These are phyloP conservation scores for Cicer pinnatifidum DNA, from an alignment of 306 rosid genomes.

Conservation along the genomic window DNA sequence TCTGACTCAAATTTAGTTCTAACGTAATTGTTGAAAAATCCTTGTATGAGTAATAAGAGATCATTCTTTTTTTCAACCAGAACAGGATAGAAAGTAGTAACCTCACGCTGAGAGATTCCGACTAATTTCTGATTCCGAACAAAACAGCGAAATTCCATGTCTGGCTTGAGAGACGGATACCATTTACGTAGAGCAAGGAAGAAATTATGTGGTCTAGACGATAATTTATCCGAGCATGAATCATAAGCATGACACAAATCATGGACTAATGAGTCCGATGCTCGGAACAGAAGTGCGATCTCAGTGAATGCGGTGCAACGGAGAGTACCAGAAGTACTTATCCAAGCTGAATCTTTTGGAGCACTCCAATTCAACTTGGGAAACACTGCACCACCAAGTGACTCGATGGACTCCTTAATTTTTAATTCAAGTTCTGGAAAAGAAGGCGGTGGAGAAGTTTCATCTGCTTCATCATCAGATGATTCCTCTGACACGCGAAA, in stretches of 20 bases:
- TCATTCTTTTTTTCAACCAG: neutral
- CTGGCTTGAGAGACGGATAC: conserved; percentile 4
- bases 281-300: conserved; percentile 20
- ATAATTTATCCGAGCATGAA: neutral
- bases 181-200: conserved; percentile 26
- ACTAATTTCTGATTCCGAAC: neutral
- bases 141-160: neutral
- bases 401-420: neutral
- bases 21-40: neutral
- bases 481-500: neutral
- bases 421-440: neutral
- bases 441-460: neutral
- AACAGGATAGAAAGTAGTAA: conserved; percentile 4
- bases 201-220: conserved; percentile 2
- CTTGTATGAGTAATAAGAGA: neutral
- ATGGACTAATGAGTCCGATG: conserved; percentile 16
- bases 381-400: neutral
- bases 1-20: conserved; percentile 4
- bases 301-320: neutral
- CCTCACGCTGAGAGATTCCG: conserved; percentile 16
- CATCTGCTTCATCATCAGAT: conserved; percentile 3
- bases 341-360: conserved; percentile 26
- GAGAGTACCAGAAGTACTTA: neutral
- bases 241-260: conserved; percentile 18
- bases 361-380: conserved; percentile 13